Percentiles rank a stretch among this genome's conserved stretches.
Conservation (phyloP, 768 basidiomycete genomes). For the Russula virescens region DNA sequence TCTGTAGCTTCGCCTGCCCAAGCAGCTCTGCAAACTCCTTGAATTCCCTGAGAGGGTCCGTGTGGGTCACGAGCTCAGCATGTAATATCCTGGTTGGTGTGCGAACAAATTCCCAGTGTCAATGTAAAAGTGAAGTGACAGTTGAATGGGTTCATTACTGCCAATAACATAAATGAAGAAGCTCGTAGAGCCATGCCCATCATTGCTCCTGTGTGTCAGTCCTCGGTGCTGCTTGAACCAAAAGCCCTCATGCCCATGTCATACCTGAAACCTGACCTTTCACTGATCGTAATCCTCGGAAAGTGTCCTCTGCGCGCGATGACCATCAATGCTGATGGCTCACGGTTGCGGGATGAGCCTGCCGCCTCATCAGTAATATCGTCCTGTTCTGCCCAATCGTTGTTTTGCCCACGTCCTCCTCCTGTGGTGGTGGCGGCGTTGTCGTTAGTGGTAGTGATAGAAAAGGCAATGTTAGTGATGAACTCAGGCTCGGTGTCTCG, state of each 20-base stretch:
- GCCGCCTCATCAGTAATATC: neutral
- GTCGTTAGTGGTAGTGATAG: neutral
- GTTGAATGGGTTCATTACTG: constrained; percentile 25
- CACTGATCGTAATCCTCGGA: constrained; percentile 47
- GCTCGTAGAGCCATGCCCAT: too few species aligned
- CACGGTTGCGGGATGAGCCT: constrained; percentile 13
- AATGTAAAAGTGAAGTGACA: constrained; percentile 1
- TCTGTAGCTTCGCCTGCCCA: constrained; percentile 76
- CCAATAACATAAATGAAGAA: too few species aligned
- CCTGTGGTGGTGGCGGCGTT: neutral
- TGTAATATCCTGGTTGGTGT: constrained; percentile 79
- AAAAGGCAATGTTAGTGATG: neutral
- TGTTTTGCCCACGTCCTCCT: neutral
- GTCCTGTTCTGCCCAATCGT: neutral
- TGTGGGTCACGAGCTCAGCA: constrained; percentile 74
- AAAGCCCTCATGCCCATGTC: constrained; percentile 23
- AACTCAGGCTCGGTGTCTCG: constrained; percentile 2
- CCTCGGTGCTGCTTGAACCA: neutral
- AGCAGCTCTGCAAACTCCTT: constrained; percentile 81
- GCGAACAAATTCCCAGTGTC: neutral
- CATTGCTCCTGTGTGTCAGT: too few species aligned
- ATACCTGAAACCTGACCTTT: constrained; percentile 15
- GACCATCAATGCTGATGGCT: constrained; percentile 52
- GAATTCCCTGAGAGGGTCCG: constrained; percentile 66
- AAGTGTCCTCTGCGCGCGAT: constrained; percentile 55